phyloP scores from a whole-genome alignment of 208 protist genomes.

The Wallacemonas collosoma region DNA sequence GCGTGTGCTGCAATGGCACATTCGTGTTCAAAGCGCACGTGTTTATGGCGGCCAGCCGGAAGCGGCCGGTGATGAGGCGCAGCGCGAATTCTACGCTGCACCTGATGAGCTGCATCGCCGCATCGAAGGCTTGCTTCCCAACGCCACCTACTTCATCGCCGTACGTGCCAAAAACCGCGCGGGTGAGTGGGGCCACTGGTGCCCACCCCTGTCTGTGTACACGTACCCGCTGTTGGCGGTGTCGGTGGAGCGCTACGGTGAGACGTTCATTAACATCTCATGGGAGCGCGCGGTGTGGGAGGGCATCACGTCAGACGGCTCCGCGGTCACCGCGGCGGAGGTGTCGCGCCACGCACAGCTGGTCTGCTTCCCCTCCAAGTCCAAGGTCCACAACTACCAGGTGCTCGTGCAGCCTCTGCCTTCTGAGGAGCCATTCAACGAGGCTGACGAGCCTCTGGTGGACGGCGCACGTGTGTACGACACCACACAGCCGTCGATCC shows the following conservation, averaged over 20 bases:
- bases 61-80: constrained; percentile 40
- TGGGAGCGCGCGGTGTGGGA: constrained; percentile 65
- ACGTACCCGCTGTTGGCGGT: constrained; percentile 81
- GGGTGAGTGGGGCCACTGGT: constrained; percentile 90
- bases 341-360: constrained; percentile 26
- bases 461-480: constrained; percentile 88
- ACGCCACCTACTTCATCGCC: constrained; percentile 72
- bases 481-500: constrained; percentile 84
- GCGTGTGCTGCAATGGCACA: constrained; percentile 79
- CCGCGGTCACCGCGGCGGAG: constrained; percentile 17
- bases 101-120: constrained; percentile 46
- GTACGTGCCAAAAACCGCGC: constrained; percentile 74
- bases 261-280: constrained; percentile 83
- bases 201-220: constrained; percentile 45
- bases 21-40: constrained; percentile 73
- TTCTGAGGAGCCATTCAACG: constrained; percentile 70
- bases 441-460: constrained; percentile 79
- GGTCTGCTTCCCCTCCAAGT: constrained; percentile 68
- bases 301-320: constrained; percentile 14
- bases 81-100: constrained; percentile 51
- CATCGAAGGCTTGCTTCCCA: constrained; percentile 66
- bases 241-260: constrained; percentile 64
- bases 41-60: constrained; percentile 72
- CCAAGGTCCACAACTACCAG: constrained; percentile 90
- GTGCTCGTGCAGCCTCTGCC: constrained; percentile 76